Base-by-base conservation (phyloP, 2,329 filamentous ascomycete genomes). In the Fusarium sororula region DNA sequence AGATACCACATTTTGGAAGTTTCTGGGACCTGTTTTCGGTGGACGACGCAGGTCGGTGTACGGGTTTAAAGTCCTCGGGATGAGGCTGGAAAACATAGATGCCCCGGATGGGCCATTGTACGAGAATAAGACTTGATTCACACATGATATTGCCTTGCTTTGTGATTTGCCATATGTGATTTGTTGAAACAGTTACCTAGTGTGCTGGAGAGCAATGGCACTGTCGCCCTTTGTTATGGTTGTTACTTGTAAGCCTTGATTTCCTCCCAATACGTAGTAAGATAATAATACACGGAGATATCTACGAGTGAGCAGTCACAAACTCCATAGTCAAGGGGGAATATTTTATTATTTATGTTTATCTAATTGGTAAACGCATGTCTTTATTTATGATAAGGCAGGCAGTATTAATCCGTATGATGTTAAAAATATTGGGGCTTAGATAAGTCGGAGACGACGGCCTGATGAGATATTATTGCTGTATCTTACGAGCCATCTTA, bases 1-100 rank as follows among this genome's bases (percentile, higher is more conserved):
- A 67, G 74, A 76, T 76, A 76, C 72, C 74, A 73, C 65, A 58
- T 58, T 71, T 62, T 50, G 39, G 59, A 45, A 44, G n/a, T 38
- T 30, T 56, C 66, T 69, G 65, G 59, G 28, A 14, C 60, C 60
- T 70, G 53, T 66, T 70, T 70, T 70, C 66, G 66, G 48, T n/a
- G 44, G 54, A 57, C 63, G 67, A 67, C 68, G 44, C 61, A 70
- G 62, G 68, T 54, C 39, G 42, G 60, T 53, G 60, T 58, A 30
- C 26, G 7, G 64, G 39, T 45, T 63, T 58, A 42, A 70, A 70
- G 61, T 47, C 68, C 66, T 70, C 68, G 48, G 41, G 54, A 65
- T 44, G 68, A 71, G 67, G 68, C 68, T 35, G 60, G 51, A 54
- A 67, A 65, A 37, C 39, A 67, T 45, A 53, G 60, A 65, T 28